Percentiles rank a stretch among this genome's conserved stretches.
These are phyloP conservation scores for Wolfiporia cocos DNA, from an alignment of 1,284 basidiomycete genomes.

Conservation along the genomic window DNA sequence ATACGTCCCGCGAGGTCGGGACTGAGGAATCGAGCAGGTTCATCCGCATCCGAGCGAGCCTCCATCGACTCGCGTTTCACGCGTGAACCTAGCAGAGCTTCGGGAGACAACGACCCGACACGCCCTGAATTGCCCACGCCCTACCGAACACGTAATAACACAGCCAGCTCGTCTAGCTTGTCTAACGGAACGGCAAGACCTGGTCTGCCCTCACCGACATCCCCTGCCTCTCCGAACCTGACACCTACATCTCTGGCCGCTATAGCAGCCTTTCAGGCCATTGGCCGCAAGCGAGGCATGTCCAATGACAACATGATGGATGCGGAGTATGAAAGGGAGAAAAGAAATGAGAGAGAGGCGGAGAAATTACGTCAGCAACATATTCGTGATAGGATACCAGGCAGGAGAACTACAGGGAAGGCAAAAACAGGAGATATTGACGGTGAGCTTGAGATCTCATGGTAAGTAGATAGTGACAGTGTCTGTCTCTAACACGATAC, in stretches of 20 bases:
- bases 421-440: conserved; percentile 69
- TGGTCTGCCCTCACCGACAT: conserved; percentile 14
- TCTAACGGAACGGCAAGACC: conserved; percentile 10
- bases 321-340: conserved; percentile 41
- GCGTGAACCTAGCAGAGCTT: conserved; percentile 22
- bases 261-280: conserved; percentile 63
- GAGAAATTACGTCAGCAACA: conserved; percentile 57
- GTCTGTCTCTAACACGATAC: background rate
- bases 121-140: conserved; percentile 18
- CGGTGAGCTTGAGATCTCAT: conserved; percentile 48
- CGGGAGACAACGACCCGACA: conserved; percentile 22
- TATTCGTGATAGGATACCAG: conserved; percentile 60
- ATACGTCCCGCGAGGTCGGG: conserved; percentile 30
- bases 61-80: conserved; percentile 20
- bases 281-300: conserved; percentile 49
- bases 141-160: conserved; percentile 16
- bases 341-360: conserved; percentile 50
- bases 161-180: conserved; percentile 12
- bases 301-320: conserved; percentile 38
- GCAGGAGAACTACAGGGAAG: conserved; percentile 44
- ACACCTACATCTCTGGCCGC: conserved; percentile 45
- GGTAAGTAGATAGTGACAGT: too few species aligned
- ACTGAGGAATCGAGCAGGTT: conserved; percentile 24
- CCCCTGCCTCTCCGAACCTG: conserved; percentile 17
- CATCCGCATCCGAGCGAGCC: conserved; percentile 24